phyloP scores from a whole-genome alignment of 768 basidiomycete species.

The Pleurotus sapidus region DNA sequence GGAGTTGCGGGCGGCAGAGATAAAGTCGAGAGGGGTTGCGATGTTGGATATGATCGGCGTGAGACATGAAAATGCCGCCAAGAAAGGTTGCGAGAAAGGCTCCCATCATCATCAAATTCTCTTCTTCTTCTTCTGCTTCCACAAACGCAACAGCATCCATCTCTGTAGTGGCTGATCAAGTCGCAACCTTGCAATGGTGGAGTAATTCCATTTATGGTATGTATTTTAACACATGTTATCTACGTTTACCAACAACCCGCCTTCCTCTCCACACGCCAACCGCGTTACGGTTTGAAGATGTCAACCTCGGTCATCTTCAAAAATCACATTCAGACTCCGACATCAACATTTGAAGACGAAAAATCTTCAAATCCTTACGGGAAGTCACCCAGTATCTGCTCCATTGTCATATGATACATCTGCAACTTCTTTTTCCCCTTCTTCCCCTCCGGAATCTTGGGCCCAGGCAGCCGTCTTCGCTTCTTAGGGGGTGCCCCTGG shows the following conservation, averaged over 20 bases:
- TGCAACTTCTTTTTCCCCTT: too few relatives aligned
- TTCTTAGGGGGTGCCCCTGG: too few relatives aligned
- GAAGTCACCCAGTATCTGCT: background rate
- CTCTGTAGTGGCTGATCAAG: too few relatives aligned
- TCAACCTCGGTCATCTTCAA: too few relatives aligned
- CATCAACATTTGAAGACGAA: background rate
- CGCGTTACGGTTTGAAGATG: background rate
- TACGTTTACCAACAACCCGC: too few relatives aligned
- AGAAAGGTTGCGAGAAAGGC: background rate
- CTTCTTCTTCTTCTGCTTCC: background rate
- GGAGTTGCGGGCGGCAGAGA: conserved; percentile 26
- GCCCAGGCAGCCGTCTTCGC: too few relatives aligned
- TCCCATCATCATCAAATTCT: background rate
- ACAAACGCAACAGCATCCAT: too few relatives aligned
- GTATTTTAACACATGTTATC: too few relatives aligned
- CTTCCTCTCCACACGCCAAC: background rate
- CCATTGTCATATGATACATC: too few relatives aligned
- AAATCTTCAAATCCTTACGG: background rate
- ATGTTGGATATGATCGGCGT: background rate
- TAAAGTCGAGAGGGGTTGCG: conserved; percentile 17
- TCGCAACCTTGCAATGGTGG: too few relatives aligned
- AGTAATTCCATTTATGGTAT: too few relatives aligned
- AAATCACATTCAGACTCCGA: background rate
- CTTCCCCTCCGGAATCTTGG: too few relatives aligned
- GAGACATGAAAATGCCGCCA: background rate